phyloP scores from a whole-genome alignment of 2,329 filamentous ascomycete species.

The Teratosphaeriaceae sp. region DNA sequence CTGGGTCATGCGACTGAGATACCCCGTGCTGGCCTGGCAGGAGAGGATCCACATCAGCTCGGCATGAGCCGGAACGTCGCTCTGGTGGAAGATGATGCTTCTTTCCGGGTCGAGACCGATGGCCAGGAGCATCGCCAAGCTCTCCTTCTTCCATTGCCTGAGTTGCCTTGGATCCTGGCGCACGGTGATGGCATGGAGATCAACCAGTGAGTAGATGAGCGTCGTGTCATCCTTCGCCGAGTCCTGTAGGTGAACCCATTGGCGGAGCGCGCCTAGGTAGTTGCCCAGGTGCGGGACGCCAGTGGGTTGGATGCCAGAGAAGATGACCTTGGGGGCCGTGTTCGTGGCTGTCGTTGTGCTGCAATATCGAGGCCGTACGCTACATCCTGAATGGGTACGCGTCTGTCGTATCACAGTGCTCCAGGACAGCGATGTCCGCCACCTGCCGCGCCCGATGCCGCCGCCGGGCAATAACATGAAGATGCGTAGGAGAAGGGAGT shows the following conservation, averaged over 20 bases:
- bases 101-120: slow-evolving; percentile 74
- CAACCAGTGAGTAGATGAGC: slow-evolving; percentile 81
- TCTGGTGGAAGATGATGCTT: slow-evolving; percentile 74
- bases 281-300: slow-evolving; percentile 92
- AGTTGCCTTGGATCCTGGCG: slow-evolving; percentile 60
- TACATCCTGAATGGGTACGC: not conserved
- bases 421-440: too few species aligned
- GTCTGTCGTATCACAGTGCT: too few species aligned
- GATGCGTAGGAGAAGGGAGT: too few species aligned
- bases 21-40: slow-evolving; percentile 85
- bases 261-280: slow-evolving; percentile 80
- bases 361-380: not conserved
- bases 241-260: slow-evolving; percentile 80
- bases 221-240: slow-evolving; percentile 50
- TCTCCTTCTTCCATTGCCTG: slow-evolving; percentile 61
- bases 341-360: slow-evolving; percentile 3
- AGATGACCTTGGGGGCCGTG: slow-evolving; percentile 51
- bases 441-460: not conserved
- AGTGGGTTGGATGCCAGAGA: slow-evolving; percentile 96
- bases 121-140: slow-evolving; percentile 73
- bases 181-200: slow-evolving; percentile 86
- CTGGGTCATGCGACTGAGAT: slow-evolving; percentile 97
- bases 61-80: slow-evolving; percentile 59
- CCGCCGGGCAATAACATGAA: slow-evolving; percentile 1
- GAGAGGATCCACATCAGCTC: slow-evolving; percentile 98